Base-by-base conservation (phyloP, 2,329 filamentous ascomycete genomes). In the Lasiodiplodia citricola region DNA sequence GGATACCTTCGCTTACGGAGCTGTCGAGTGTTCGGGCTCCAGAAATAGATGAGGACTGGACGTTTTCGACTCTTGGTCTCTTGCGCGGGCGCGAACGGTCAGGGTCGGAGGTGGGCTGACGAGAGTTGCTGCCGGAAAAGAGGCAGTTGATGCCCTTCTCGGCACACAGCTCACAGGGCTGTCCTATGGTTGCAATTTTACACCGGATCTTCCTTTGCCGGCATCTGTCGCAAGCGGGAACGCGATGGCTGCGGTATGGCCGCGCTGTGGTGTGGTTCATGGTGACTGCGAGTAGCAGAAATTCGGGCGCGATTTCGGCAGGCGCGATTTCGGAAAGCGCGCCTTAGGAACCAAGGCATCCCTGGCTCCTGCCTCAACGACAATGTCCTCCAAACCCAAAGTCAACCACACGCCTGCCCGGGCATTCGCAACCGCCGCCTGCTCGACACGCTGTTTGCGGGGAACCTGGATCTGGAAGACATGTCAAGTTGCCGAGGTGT, bases 211-310 rank as follows among this genome's bases (percentile, higher is more conserved):
- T 83, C 35, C 81, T 76, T 37, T 77, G 78, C 14, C 80, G 77
- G 71, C 80, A 82, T 69, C 77, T 72, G 25, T 75, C 78, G 71
- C 80, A 82, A 44, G 80, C 80, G n/a, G 80, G 80, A 21, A 81
- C 76, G 70, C 79, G 79, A 72, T 82, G 80, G 31, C 80, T 82
- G 51, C 80, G 79, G 70, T 82, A 82, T 23, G 80, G 80, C 68
- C 81, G 74, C 68, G 74, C 25, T 18, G 44, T 47, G 60, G n/a
- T 38, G 31, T 52, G 8, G 44, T 52, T 64, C 28, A 7, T 35
- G 44, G 28, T 3, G 21, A 18, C 2, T 60, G 37, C 14, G 58
- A 63, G 25, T 41, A 62, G 18, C 21, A 13, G 35, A 28, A 58
- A 41, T 37, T 37, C 31, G 25, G 18, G 37, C 11, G 11, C 23